Evolutionary conservation across 163 green algal species (phyloP), one percentile per base, ranked within the genome.

Genomic region (Scenedesmus sp.): DNA sequence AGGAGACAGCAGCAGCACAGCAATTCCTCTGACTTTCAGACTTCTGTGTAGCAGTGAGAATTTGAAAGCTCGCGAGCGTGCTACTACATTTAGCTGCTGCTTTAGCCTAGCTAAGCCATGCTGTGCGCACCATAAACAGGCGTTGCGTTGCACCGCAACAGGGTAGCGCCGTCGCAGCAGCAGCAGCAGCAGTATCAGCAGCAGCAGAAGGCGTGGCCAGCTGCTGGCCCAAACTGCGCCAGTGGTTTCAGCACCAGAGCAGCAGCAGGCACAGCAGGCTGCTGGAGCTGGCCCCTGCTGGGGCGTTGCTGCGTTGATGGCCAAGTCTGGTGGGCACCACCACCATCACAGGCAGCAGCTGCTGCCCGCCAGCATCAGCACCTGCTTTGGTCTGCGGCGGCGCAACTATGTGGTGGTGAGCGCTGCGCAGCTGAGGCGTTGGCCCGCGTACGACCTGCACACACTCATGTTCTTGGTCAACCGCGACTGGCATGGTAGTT

Each of bases 321-420:
- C 13, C 83, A 88, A 88, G 59, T 40, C 65, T 59, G 59, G 33
- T 10, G 20, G 30, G n/a, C 83, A 40, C 37, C 83, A 88, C 51
- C 83, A 89, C 20, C 61, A 89, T 12, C 65, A 83, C 30, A 44
- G 37, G 33, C 65, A 70, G 61, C 84, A 65, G 56, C 65, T 49
- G 22, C 12, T 80, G 33, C 80, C 24, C 20, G 24, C 9, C 83
- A 56, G 51, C 83, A 79, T 22, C 53, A 87, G 61, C 51, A 43
- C 53, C 42, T 88, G 83, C 37, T 56, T 46, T 15, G 83, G 33
- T 33, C 24, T 33, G 42, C 70, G 83, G n/a, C 35, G 83, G 37
- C 70, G 44, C 33, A 80, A 88, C 18, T 88, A 88, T 49, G 35
- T 88, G 43, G 10, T 80, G 83, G 83, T 88, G 59, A 56, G 83